Percentiles rank a stretch among this genome's conserved stretches.
Conservation (phyloP, 2,329 filamentous ascomycete genomes). For the Diaporthe nobilis region DNA sequence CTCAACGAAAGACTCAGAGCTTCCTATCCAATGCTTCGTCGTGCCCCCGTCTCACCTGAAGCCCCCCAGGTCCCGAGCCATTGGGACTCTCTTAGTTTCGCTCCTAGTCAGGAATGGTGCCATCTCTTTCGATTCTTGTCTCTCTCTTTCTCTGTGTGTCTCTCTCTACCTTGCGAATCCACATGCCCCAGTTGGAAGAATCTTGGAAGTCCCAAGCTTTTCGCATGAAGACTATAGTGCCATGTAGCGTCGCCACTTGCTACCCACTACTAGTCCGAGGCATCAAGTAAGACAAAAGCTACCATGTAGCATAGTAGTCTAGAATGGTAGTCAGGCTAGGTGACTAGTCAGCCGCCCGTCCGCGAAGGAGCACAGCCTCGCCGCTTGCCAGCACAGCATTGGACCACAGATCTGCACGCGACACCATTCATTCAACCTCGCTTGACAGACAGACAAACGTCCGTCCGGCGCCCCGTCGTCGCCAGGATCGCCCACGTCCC, state of each 20-base stretch:
- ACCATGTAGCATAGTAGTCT: background rate
- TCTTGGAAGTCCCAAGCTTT: conserved; percentile 16
- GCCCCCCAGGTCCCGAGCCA: conserved; percentile 26
- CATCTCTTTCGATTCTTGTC: conserved; percentile 2
- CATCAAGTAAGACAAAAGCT: background rate
- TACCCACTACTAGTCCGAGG: conserved; percentile 3
- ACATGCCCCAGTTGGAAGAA: background rate
- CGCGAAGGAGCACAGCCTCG: conserved; percentile 23
- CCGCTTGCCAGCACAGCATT: conserved; percentile 23
- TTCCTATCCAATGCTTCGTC: conserved; percentile 32
- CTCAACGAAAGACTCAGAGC: conserved; percentile 14
- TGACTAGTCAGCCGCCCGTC: conserved; percentile 1
- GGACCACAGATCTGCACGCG: conserved; percentile 27
- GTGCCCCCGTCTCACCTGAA: conserved; percentile 27
- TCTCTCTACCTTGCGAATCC: background rate
- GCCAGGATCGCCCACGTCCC: background rate
- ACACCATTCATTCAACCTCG: background rate
- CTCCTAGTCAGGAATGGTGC: conserved; percentile 29
- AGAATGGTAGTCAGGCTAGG: background rate
- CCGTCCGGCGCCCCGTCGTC: background rate
- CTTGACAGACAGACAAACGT: background rate
- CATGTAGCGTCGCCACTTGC: conserved; percentile 27
- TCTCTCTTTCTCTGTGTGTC: background rate
- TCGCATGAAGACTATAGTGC: conserved; percentile 16
- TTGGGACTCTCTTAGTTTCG: conserved; percentile 22